Percentiles rank a stretch among this genome's conserved stretches.
These are phyloP conservation scores for Penicillium frequentans DNA, from an alignment of 2,329 filamentous ascomycete species.

Conservation along the genomic window DNA sequence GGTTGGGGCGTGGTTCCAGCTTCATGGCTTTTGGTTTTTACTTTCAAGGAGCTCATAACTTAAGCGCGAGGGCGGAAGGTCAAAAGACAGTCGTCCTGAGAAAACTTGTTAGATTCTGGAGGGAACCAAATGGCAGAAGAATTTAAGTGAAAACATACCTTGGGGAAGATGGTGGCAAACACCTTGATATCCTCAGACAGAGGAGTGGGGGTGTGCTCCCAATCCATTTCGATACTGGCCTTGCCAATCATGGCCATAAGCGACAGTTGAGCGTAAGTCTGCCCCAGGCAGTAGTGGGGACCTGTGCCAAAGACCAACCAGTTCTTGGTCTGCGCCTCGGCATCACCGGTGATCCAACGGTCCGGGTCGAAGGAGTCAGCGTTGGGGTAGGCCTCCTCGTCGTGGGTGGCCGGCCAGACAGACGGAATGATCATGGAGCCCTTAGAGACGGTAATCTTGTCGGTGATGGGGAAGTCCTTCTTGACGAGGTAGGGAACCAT, in stretches of 20 bases:
- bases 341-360: constrained; percentile 85
- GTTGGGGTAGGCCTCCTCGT: constrained; percentile 87
- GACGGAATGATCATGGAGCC: constrained; percentile 93
- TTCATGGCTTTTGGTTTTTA: constrained; percentile 13
- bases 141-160: constrained; percentile 54
- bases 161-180: constrained; percentile 96
- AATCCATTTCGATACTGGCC: constrained; percentile 82
- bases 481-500: constrained; percentile 96
- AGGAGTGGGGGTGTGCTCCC: constrained; percentile 83
- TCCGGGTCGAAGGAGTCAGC: constrained; percentile 89
- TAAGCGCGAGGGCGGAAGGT: constrained; percentile 59
- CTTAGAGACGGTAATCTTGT: constrained; percentile 88
- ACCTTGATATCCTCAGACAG: constrained; percentile 93
- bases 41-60: constrained; percentile 10
- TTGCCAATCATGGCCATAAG: constrained; percentile 88
- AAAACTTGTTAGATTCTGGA: constrained; percentile 23
- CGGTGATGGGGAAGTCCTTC: constrained; percentile 89
- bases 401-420: constrained; percentile 85
- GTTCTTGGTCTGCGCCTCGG: constrained; percentile 91
- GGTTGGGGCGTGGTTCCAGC: constrained; percentile 15
- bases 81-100: constrained; percentile 78
- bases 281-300: constrained; percentile 93
- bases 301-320: constrained; percentile 95
- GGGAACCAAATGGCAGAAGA: constrained; percentile 5
- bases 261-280: constrained; percentile 87